Conservation (phyloP, 2,329 filamentous ascomycete genomes). For the Clarireedia paspali region DNA sequence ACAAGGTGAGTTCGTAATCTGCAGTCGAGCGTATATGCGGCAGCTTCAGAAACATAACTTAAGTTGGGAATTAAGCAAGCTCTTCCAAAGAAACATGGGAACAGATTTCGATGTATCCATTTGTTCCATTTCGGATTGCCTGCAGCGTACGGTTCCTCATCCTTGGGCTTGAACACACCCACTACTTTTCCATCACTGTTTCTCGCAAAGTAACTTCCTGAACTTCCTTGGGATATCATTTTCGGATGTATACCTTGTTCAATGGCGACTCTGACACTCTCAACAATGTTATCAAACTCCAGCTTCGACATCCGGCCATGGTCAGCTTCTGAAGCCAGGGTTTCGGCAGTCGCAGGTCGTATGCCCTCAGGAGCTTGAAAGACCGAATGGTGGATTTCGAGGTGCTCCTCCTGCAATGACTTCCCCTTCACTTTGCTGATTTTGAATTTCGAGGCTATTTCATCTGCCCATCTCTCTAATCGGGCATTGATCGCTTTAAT, state of each 20-base stretch:
- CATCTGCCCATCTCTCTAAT: conserved; percentile 92
- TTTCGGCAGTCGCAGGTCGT: conserved; percentile 68
- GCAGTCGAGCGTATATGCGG: conserved; percentile 88
- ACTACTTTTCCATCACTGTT: conserved; percentile 90
- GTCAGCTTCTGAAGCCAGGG: conserved; percentile 52
- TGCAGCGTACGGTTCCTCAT: conserved; percentile 95
- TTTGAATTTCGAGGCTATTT: conserved; percentile 97
- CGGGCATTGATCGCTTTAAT: conserved; percentile 97
- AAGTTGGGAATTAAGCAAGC: conserved; percentile 94
- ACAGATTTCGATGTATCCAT: conserved; percentile 96
- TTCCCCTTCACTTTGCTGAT: conserved; percentile 68
- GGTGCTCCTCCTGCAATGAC: conserved; percentile 69
- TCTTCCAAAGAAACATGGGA: conserved; percentile 93
- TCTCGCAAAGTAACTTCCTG: conserved; percentile 94
- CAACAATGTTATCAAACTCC: conserved; percentile 82
- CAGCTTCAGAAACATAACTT: conserved; percentile 95
- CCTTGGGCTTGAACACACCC: conserved; percentile 97
- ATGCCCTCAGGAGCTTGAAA: conserved; percentile 90
- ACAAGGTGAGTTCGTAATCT: conserved; percentile 88
- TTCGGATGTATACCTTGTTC: conserved; percentile 86
- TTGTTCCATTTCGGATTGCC: conserved; percentile 99
- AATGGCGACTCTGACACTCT: conserved; percentile 85
- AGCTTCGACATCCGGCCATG: conserved; percentile 64
- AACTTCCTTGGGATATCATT: conserved; percentile 95
- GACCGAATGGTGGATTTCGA: conserved; percentile 96